Percentiles rank a stretch among this genome's conserved stretches.
These are phyloP conservation scores for Hanseniaspora sp. DNA, from an alignment of 1,139 yeast species.

Conservation along the genomic window DNA sequence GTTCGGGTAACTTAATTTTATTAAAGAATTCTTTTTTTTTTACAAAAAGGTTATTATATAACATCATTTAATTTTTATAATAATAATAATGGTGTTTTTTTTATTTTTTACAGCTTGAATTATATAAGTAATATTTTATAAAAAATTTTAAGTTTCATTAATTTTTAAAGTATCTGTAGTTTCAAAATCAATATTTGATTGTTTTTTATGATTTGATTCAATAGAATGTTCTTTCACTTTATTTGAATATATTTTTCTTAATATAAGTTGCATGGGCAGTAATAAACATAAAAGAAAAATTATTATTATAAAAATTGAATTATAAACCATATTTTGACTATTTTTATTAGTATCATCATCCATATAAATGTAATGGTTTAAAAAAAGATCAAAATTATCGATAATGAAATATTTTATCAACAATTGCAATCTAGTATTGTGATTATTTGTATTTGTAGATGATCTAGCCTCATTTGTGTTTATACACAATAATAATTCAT, in stretches of 20 bases:
- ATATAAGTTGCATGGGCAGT: not conserved
- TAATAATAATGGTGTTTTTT: too few relatives aligned
- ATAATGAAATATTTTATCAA: slow-evolving; percentile 7
- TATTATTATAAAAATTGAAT: not conserved
- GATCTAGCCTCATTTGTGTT: not conserved
- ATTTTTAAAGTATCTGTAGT: too few relatives aligned
- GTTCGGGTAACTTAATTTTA: too few relatives aligned
- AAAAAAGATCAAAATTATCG: slow-evolving; percentile 7
- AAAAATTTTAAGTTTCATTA: too few relatives aligned
- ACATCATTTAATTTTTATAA: too few relatives aligned
- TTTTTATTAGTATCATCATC: not conserved
- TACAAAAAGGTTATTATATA: too few relatives aligned
- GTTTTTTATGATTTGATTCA: too few relatives aligned
- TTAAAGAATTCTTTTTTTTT: too few relatives aligned
- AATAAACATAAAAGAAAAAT: not conserved
- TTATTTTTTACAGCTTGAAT: too few relatives aligned
- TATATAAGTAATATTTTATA: too few relatives aligned
- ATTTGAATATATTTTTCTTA: not conserved
- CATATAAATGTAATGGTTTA: slow-evolving; percentile 7
- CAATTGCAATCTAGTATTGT: slow-evolving; percentile 1
- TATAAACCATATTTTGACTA: not conserved
- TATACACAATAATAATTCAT: slow-evolving; percentile 1
- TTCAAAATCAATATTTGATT: too few relatives aligned
- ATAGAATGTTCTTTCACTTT: not conserved
- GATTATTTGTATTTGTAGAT: not conserved